These are phyloP conservation scores for Pseudogymnoascus sp. DNA, from an alignment of 2,329 filamentous ascomycete genomes.

Conservation along the genomic window DNA sequence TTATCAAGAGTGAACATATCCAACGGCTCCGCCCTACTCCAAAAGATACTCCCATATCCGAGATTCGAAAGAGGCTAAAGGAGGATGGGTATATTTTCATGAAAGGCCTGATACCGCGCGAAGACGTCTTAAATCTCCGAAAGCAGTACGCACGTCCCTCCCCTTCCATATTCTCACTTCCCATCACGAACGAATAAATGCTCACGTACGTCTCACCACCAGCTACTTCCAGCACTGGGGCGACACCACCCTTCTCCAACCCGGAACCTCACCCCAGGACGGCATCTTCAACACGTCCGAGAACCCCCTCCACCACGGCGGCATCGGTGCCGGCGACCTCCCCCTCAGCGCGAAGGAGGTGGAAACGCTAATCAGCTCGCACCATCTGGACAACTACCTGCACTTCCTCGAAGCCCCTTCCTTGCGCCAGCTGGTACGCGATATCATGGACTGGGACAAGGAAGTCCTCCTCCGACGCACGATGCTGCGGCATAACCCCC, in stretches of 20 bases:
- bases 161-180: background rate
- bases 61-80: background rate
- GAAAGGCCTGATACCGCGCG: slow-evolving; percentile 1
- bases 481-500: slow-evolving; percentile 41
- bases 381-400: background rate
- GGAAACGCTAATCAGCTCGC: background rate
- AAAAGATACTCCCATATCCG: background rate
- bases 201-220: background rate
- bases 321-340: background rate
- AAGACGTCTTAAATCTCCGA: background rate
- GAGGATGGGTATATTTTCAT: background rate
- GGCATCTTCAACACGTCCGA: slow-evolving; percentile 42
- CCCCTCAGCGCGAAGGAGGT: slow-evolving; percentile 3
- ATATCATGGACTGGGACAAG: slow-evolving; percentile 45
- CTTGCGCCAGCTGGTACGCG: slow-evolving; percentile 40
- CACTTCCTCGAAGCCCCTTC: slow-evolving; percentile 32
- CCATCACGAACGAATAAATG: background rate
- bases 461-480: slow-evolving; percentile 38
- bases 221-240: slow-evolving; percentile 44
- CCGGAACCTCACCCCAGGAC: slow-evolving; percentile 41
- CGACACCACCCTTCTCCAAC: slow-evolving; percentile 47
- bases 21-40: background rate
- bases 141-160: background rate
- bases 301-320: slow-evolving; percentile 2
- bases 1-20: background rate